Base-by-base conservation (phyloP, 352 stramenopile genomes). In the Blastocystis sp. region DNA sequence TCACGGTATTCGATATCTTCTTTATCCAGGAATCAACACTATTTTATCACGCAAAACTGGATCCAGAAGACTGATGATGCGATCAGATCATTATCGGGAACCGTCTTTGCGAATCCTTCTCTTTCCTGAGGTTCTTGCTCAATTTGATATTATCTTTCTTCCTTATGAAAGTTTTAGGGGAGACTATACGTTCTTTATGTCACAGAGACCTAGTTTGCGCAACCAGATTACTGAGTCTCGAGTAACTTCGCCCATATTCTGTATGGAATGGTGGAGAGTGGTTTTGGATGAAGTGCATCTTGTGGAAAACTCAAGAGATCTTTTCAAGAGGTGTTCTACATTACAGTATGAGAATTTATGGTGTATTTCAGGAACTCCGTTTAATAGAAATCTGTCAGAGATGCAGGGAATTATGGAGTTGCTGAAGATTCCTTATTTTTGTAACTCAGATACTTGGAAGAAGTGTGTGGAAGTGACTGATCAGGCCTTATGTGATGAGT, bases 241-340 rank as follows among this genome's bases (percentile, higher is more conserved):
- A 8, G 23, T 54, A 5, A 68, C 15, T 3, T 84, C 73, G 15
- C 73, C 73, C 9, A 37, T 84, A 0, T 84, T 84, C 29, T 61
- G 47, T 13, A 18, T 84, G 29, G 45, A 84, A 7, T 84, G 54
- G 34, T 84, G 73, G 73, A n/a, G 73, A 5, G 20, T 84, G n/a
- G 73, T 84, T n/a, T 64, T 84, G n/a, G 73, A 84, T 45, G 73
- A 84, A n/a, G 62, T 84, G 45, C 73, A 84, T 20, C 47, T 84
- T 8, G 50, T 84, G 15, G 73, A 84, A 29, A 47, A 15, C 18
- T 66, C 20, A 0, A 50, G 23, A 23, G 5, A 45, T 26, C n/a
- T 54, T n/a, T 55, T 84, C 9, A 18, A 23, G 0, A 34, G 73
- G 29, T 84, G 73, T 66, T 4, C 26, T 29, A 3, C 50, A n/a